Conservation (phyloP, 2,329 filamentous ascomycete species). For the Drechmeria coniospora region DNA sequence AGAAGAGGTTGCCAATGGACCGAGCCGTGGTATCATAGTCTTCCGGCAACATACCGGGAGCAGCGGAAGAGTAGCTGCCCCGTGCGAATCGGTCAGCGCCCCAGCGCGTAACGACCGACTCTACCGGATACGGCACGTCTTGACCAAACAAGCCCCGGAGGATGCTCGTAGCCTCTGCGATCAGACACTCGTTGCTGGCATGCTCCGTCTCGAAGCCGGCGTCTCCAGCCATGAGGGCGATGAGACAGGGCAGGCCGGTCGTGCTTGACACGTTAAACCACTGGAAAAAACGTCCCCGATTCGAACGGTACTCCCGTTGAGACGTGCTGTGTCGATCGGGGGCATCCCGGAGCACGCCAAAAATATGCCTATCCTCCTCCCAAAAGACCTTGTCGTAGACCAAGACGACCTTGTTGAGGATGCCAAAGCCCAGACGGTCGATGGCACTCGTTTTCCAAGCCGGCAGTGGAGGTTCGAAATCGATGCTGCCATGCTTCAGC, state of each 20-base stretch:
- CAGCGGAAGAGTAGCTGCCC: conserved; percentile 91
- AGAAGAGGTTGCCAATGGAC: conserved; percentile 74
- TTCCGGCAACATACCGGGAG: conserved; percentile 62
- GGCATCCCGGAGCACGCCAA: conserved; percentile 73
- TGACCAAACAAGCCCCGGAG: conserved; percentile 60
- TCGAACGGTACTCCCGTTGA: conserved; percentile 63
- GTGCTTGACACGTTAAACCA: conserved; percentile 95
- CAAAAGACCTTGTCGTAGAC: conserved; percentile 85
- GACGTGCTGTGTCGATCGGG: conserved; percentile 52
- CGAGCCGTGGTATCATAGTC: conserved; percentile 90
- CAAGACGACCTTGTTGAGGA: conserved; percentile 88
- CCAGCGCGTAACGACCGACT: conserved; percentile 88
- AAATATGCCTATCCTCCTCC: conserved; percentile 82
- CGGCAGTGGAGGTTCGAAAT: conserved; percentile 86
- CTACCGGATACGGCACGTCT: conserved; percentile 60
- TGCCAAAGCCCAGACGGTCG: conserved; percentile 72
- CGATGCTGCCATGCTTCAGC: conserved; percentile 64
- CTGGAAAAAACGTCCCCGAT: conserved; percentile 85
- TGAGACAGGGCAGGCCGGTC: conserved; percentile 70
- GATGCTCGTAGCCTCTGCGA: conserved; percentile 66
- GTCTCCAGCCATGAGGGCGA: conserved; percentile 91
- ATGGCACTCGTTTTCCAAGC: conserved; percentile 73
- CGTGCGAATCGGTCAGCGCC: conserved; percentile 78
- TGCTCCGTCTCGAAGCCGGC: conserved; percentile 79
- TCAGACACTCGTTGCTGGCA: conserved; percentile 57